Percentiles rank a stretch among this genome's conserved stretches.
Conservation (phyloP, 495 filamentous ascomycete genomes). For the Podospora bellae-mahoneyi region DNA sequence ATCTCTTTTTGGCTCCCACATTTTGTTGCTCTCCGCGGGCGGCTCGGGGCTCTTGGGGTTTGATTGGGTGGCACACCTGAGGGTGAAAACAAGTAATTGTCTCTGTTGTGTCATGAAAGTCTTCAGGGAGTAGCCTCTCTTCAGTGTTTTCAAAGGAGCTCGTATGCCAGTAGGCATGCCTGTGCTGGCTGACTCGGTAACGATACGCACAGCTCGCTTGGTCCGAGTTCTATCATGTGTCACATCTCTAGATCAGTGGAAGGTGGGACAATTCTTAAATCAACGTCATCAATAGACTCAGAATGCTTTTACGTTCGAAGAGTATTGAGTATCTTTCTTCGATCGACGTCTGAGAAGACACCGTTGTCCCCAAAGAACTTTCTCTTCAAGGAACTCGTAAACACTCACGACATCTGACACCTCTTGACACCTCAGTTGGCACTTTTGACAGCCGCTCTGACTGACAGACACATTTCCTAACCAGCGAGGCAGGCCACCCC, state of each 20-base stretch:
- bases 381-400: neutral
- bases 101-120: neutral
- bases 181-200: neutral
- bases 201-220: neutral
- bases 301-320: no score
- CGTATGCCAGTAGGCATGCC: neutral
- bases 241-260: neutral
- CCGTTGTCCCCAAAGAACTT: no score
- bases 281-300: neutral
- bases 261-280: slow-evolving; percentile 7
- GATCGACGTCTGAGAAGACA: no score
- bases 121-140: neutral
- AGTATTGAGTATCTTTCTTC: no score
- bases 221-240: neutral
- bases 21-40: neutral
- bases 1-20: neutral
- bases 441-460: neutral
- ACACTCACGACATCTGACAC: neutral
- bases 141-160: no score
- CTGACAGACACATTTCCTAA: neutral
- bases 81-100: no score
- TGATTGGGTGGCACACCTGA: neutral
- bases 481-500: neutral
- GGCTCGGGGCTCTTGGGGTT: neutral
- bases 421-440: no score